Evolutionary conservation across 805 yeast species (phyloP).

Genomic region (Nakazawaea peltata): DNA sequence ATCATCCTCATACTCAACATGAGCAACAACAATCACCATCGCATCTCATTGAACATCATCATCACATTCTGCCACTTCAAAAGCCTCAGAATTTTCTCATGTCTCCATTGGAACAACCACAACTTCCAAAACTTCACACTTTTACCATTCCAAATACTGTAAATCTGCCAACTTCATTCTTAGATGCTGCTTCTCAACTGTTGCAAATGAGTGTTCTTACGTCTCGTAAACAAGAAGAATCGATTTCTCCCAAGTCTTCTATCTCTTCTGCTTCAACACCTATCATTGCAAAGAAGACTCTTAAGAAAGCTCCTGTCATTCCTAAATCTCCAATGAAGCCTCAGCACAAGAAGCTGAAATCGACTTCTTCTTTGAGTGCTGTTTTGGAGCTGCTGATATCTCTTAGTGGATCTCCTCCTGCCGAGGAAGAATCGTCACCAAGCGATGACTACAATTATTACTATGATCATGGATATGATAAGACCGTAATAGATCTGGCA

Average conservation of each 20-base stretch:
- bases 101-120: slow-evolving; percentile 6
- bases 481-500: slow-evolving; percentile 7
- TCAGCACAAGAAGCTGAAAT: slow-evolving; percentile 7
- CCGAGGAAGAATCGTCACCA: not conserved
- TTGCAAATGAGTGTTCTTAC: slow-evolving; percentile 1
- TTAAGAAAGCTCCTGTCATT: not conserved
- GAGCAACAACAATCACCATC: slow-evolving; percentile 6
- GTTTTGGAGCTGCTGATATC: slow-evolving; percentile 4
- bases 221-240: slow-evolving; percentile 1
- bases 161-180: not conserved
- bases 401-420: too few species aligned
- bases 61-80: slow-evolving; percentile 1
- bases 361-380: slow-evolving; percentile 5
- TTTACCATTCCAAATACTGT: not conserved
- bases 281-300: too few species aligned
- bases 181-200: not conserved
- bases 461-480: slow-evolving; percentile 2
- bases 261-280: not conserved
- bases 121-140: slow-evolving; percentile 9
- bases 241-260: slow-evolving; percentile 6
- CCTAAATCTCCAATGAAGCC: not conserved
- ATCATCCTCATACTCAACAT: slow-evolving; percentile 1
- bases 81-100: not conserved
- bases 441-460: not conserved
- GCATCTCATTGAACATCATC: too few species aligned